These are phyloP conservation scores for Tetrapisispora fleetii DNA, from an alignment of 805 yeast genomes.

Conservation along the genomic window DNA sequence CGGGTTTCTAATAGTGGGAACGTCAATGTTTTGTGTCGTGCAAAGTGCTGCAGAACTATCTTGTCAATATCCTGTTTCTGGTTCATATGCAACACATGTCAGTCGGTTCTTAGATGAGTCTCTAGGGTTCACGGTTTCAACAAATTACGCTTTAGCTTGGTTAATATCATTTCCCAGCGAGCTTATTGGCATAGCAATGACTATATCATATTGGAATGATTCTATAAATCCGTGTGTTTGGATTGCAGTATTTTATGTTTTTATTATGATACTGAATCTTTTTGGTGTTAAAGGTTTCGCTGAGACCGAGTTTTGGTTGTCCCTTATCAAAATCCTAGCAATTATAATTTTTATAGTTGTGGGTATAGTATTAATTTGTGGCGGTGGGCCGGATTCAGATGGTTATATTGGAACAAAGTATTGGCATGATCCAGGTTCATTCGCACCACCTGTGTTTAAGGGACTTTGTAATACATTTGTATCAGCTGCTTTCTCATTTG, in stretches of 20 bases:
- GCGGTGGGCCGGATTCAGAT: constrained; percentile 41
- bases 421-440: constrained; percentile 47
- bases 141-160: constrained; percentile 50
- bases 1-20: constrained; percentile 46
- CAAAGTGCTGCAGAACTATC: constrained; percentile 55
- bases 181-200: constrained; percentile 45
- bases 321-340: constrained; percentile 36
- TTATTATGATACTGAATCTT: constrained; percentile 38
- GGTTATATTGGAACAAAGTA: constrained; percentile 34
- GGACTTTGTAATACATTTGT: constrained; percentile 56
- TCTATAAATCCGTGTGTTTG: constrained; percentile 19
- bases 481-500: constrained; percentile 64
- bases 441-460: constrained; percentile 42
- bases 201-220: constrained; percentile 37
- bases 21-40: constrained; percentile 46
- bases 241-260: constrained; percentile 19
- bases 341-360: constrained; percentile 40
- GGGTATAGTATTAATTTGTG: constrained; percentile 34
- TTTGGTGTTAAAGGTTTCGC: constrained; percentile 46
- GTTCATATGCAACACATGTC: constrained; percentile 53
- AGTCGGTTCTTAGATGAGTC: constrained; percentile 44
- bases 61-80: constrained; percentile 44
- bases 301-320: constrained; percentile 42
- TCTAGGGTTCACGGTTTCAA: constrained; percentile 54
- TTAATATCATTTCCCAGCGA: constrained; percentile 45